Base-by-base conservation (phyloP, 768 basidiomycete genomes). In the Russula foetens region DNA sequence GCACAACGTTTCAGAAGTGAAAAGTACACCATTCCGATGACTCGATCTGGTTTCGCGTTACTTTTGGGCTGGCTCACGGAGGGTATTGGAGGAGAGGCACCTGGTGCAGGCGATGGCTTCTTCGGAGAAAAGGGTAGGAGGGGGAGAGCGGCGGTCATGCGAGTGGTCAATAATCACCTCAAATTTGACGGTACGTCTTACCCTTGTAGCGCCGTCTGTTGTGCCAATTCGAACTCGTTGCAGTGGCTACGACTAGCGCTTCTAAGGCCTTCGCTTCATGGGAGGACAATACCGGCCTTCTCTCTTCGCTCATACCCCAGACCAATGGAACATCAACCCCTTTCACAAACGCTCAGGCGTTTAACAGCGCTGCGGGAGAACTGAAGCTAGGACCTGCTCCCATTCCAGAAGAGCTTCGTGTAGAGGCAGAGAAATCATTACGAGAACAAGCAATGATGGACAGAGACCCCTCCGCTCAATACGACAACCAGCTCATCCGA, bases 61-160 rank as follows among this genome's bases (percentile, higher is more conserved):
- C 78, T 99, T 8, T 80, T 98, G 2, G 95, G 96, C 31, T 99
- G 97, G 97, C 75, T 98, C 58, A 97, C 92, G 24, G 95, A 98
- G 70, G 94, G 93, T 17, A 78, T 87, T 56, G 85, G 94, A 60
- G 86, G 94, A 58, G 91, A 92, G 71, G 81, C 86, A n/a, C 71
- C 87, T 64, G 95, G 95, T 53, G 76, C 79, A 59, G 85, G 92
- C 8, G 81, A 84, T 53, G 86, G 92, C 0, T 91, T 92, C 67
- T 77, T 84, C 33, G 92, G 90, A 1, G 86, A 92, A 66, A 82
- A 81, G 58, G 92, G 91, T 21, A 85, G 88, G 68, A 77, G 94
- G 62, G 92, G 93, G 6, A 80, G 97, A 67, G 86, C 92, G 53
- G 83, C 92, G 11, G 88, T 98, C 46, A 88, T 98, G 84, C 84